These are phyloP conservation scores for Cyberlindnera suaveolens DNA, from an alignment of 805 yeast genomes.

Conservation along the genomic window DNA sequence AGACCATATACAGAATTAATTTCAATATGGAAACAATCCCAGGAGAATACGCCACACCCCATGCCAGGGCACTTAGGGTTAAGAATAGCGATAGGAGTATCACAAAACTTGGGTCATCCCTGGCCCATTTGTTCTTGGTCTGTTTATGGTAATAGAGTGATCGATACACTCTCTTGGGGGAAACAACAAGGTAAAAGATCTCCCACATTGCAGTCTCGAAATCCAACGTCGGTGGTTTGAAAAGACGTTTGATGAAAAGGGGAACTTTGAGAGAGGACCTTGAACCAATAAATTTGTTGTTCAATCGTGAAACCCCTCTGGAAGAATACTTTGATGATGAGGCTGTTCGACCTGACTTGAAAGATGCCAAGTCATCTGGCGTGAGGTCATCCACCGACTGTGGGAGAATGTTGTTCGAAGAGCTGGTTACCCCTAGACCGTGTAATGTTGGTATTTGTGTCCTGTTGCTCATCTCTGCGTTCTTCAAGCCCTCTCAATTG, in stretches of 20 bases:
- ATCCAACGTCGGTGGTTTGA: slow-evolving; percentile 77
- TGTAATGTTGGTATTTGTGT: not conserved
- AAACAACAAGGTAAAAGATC: slow-evolving; percentile 61
- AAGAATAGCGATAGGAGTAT: slow-evolving; percentile 63
- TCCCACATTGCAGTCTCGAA: slow-evolving; percentile 95
- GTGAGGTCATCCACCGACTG: slow-evolving; percentile 13
- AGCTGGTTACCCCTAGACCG: not conserved
- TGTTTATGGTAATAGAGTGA: slow-evolving; percentile 78
- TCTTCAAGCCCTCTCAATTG: no score
- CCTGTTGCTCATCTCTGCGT: not conserved
- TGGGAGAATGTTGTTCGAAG: slow-evolving; percentile 11
- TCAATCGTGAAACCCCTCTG: slow-evolving; percentile 5
- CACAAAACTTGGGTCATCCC: slow-evolving; percentile 90
- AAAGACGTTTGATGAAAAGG: slow-evolving; percentile 36
- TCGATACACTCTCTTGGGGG: slow-evolving; percentile 78
- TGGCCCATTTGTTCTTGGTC: slow-evolving; percentile 71
- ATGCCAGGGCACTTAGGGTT: slow-evolving; percentile 71
- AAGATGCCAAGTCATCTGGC: slow-evolving; percentile 19
- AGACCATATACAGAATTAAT: slow-evolving; percentile 75
- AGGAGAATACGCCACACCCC: slow-evolving; percentile 84
- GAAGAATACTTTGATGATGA: slow-evolving; percentile 2
- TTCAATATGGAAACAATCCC: slow-evolving; percentile 52
- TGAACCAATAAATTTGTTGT: not conserved
- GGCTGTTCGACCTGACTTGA: slow-evolving; percentile 19
- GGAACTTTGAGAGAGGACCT: slow-evolving; percentile 24